phyloP scores from a whole-genome alignment of 371 early-diverging fungal species.

The Actinomortierella ambigua region DNA sequence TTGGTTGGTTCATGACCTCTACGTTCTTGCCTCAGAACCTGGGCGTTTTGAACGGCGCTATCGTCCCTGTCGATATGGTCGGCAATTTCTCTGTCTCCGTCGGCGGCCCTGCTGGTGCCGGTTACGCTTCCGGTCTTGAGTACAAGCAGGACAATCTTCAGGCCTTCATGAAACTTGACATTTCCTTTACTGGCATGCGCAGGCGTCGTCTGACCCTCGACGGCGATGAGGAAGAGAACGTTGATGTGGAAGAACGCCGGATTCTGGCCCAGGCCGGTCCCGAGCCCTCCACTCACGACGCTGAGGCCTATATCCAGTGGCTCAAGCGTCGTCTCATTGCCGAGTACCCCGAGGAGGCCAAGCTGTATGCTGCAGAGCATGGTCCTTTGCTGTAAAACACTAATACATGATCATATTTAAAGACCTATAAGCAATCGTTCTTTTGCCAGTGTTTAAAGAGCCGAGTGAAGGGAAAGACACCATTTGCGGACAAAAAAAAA shows the following conservation, averaged over 20 bases:
- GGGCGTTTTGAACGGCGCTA: conserved; percentile 23
- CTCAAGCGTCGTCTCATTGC: conserved; percentile 23
- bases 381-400: no score
- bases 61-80: conserved; percentile 19
- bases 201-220: no score
- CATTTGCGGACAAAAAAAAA: no score
- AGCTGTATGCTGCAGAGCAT: conserved; percentile 12
- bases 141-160: conserved; percentile 23
- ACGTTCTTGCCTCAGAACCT: conserved; percentile 25
- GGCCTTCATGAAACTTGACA: conserved; percentile 33
- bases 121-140: conserved; percentile 11
- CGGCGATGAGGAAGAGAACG: no score
- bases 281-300: conserved; percentile 14
- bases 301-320: conserved; percentile 17
- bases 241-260: no score
- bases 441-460: no score
- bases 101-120: conserved; percentile 14
- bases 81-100: conserved; percentile 19
- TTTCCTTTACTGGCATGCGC: conserved; percentile 4
- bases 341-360: conserved; percentile 27
- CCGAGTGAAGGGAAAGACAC: no score
- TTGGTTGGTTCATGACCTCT: conserved; percentile 31
- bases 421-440: no score
- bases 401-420: no score
- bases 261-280: neutral